Evolutionary conservation across 169 alveolate genomes (phyloP).

Genomic region (Plasmodium gallinaceum): DNA sequence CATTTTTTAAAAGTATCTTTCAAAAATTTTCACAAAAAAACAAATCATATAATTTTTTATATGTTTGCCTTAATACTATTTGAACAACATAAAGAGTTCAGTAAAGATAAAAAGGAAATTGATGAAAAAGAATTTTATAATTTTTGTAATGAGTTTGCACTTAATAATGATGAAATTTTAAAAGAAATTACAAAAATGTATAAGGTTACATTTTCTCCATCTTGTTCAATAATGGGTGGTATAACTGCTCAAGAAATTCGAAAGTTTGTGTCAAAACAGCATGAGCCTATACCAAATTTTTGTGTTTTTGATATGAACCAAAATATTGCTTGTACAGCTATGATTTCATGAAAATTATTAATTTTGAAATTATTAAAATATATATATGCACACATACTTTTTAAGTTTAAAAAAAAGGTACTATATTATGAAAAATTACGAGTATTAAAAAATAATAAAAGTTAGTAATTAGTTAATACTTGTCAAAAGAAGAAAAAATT

Average conservation of each 20-base stretch:
- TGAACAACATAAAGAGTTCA: constrained; percentile 20
- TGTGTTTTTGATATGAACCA: constrained; percentile 85
- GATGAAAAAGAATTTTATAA: constrained; percentile 30
- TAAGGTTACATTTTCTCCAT: constrained; percentile 36
- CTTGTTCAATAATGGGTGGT: constrained; percentile 83
- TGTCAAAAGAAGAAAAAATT: too few relatives aligned
- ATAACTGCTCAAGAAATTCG: constrained; percentile 84
- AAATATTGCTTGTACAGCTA: constrained; percentile 82
- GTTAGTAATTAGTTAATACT: too few relatives aligned
- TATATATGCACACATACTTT: background rate
- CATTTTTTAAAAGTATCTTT: constrained; percentile 77
- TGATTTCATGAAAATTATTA: constrained; percentile 64
- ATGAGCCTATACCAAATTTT: constrained; percentile 84
- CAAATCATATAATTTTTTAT: constrained; percentile 64
- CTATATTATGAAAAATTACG: too few relatives aligned
- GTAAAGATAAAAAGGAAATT: constrained; percentile 41
- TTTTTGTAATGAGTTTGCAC: constrained; percentile 32
- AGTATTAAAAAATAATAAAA: too few relatives aligned
- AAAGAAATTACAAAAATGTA: constrained; percentile 63
- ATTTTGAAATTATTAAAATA: background rate
- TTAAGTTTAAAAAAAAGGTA: background rate
- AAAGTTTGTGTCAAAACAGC: constrained; percentile 85
- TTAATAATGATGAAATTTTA: constrained; percentile 27
- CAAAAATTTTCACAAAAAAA: constrained; percentile 22
- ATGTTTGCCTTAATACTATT: constrained; percentile 78